Conservation (phyloP, 805 yeast species). For the Lipomyces kockii region DNA sequence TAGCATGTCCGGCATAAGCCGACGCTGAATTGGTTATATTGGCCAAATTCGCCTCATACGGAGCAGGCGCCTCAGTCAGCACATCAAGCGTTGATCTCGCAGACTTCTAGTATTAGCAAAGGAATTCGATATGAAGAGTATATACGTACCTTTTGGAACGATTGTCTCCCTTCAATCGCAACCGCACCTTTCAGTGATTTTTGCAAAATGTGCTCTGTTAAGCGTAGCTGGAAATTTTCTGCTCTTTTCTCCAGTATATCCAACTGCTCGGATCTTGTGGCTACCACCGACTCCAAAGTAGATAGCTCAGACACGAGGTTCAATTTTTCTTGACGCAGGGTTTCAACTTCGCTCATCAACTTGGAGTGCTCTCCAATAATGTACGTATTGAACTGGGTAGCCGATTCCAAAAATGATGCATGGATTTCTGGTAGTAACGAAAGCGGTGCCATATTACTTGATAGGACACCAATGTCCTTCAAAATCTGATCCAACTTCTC, state of each 20-base stretch:
- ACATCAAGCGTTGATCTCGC: background rate
- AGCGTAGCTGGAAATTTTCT: conserved; percentile 38
- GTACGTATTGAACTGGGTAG: conserved; percentile 37
- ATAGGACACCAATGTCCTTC: conserved; percentile 18
- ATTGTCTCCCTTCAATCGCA: background rate
- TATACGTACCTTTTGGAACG: background rate
- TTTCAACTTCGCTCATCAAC: conserved; percentile 33
- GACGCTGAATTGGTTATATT: background rate
- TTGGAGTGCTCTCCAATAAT: conserved; percentile 25
- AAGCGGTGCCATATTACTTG: conserved; percentile 21
- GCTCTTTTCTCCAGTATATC: conserved; percentile 43
- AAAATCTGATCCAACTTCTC: conserved; percentile 25
- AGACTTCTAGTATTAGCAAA: background rate
- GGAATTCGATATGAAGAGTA: background rate
- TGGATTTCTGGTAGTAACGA: conserved; percentile 22
- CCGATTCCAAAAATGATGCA: conserved; percentile 18
- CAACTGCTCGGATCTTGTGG: conserved; percentile 41
- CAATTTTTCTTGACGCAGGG: conserved; percentile 35
- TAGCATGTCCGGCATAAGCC: background rate
- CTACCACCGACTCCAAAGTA: conserved; percentile 40
- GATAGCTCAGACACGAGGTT: conserved; percentile 39
- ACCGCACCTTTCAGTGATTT: background rate
- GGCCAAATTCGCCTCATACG: background rate
- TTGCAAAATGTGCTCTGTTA: conserved; percentile 35
- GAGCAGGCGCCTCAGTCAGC: background rate